Conservation (phyloP, 305 asterid genomes). For the Stenogyne calaminthoides region DNA sequence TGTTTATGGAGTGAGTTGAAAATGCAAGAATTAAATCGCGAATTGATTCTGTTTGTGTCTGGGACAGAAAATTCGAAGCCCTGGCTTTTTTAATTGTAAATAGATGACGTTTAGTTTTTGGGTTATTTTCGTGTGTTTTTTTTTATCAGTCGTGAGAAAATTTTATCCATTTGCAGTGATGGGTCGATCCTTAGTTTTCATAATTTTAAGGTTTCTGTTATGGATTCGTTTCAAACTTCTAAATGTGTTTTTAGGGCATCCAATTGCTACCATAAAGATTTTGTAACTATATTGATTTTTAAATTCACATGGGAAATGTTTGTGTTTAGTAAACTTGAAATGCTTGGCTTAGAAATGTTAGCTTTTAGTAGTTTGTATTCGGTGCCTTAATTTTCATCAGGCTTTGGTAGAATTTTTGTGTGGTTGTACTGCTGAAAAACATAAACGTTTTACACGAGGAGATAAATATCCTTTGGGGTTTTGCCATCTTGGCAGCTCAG, state of each 20-base stretch:
- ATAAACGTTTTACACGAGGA: neutral
- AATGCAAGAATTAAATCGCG: neutral
- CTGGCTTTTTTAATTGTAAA: neutral
- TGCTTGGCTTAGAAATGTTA: neutral
- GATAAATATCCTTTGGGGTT: neutral
- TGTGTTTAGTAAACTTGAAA: neutral
- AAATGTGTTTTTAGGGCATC: neutral
- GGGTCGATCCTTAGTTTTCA: conserved; percentile 23
- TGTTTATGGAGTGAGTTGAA: conserved; percentile 13
- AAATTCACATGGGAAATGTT: neutral
- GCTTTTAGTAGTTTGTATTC: neutral
- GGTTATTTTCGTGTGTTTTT: conserved; percentile 4
- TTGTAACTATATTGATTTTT: neutral
- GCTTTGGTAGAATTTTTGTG: conserved; percentile 1
- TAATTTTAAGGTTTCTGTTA: neutral
- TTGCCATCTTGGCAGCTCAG: neutral
- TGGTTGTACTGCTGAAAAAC: neutral
- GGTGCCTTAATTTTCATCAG: neutral
- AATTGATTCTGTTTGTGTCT: conserved; percentile 5
- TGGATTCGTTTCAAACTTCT: neutral
- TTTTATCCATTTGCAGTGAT: neutral
- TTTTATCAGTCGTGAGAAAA: neutral
- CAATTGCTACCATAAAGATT: neutral
- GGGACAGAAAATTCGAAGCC: conserved; percentile 20
- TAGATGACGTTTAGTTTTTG: neutral